Conservation (phyloP, 108 stramenopile genomes). For the Skeletonema costatum region DNA sequence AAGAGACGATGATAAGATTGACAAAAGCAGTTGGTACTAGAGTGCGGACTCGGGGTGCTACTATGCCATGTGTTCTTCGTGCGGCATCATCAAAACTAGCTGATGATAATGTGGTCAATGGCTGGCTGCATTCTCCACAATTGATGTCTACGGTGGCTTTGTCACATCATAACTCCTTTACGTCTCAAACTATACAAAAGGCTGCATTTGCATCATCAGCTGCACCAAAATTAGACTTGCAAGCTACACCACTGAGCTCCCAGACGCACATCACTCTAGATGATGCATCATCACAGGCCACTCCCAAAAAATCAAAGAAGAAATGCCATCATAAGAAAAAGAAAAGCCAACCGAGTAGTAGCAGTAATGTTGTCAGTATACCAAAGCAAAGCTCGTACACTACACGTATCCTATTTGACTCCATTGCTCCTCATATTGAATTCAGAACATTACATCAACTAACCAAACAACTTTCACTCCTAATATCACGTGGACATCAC, state of each 20-base stretch:
- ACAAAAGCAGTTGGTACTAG: not conserved
- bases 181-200: not conserved
- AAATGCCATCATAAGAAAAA: not conserved
- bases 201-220: not conserved
- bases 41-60: not conserved
- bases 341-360: not conserved
- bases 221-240: not conserved
- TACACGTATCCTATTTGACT: conserved; percentile 36
- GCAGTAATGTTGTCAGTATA: not conserved
- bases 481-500: conserved; percentile 26
- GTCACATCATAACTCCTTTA: not conserved
- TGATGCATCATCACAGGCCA: not conserved
- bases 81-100: not conserved
- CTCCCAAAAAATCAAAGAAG: not conserved
- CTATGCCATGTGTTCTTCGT: not conserved
- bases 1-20: not conserved
- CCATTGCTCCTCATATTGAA: conserved; percentile 47
- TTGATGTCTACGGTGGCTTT: not conserved
- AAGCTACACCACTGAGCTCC: not conserved
- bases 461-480: conserved; percentile 23
- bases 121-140: not conserved
- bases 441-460: conserved; percentile 30
- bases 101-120: not conserved
- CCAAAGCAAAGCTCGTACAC: conserved; percentile 42
- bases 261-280: not conserved